Evolutionary conservation across 352 stramenopile species (phyloP).

Genomic region (Halophytophthora polymorphica): DNA sequence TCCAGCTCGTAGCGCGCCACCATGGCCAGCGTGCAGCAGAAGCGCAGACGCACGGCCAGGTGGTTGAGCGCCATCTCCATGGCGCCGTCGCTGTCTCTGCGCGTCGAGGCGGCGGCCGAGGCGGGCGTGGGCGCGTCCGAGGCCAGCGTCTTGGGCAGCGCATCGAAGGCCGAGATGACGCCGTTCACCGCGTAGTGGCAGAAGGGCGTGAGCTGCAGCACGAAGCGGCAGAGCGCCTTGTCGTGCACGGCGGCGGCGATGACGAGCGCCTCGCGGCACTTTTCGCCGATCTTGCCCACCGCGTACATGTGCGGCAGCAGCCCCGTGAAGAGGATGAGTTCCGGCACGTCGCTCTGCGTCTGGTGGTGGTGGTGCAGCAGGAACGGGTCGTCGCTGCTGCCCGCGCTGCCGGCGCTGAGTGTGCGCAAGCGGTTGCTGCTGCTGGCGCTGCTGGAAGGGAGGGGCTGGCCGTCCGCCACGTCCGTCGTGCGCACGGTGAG

Average conservation of each 20-base stretch:
- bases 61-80: constrained; percentile 54
- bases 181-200: constrained; percentile 86
- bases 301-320: constrained; percentile 86
- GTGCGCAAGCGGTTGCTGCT: constrained; percentile 7
- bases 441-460: background rate
- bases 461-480: constrained; percentile 9
- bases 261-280: constrained; percentile 79
- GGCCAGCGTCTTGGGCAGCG: constrained; percentile 64
- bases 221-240: constrained; percentile 71
- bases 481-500: constrained; percentile 50
- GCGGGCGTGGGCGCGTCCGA: constrained; percentile 19
- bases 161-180: constrained; percentile 79
- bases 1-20: constrained; percentile 70
- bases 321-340: constrained; percentile 81
- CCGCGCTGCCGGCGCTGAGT: background rate
- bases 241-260: constrained; percentile 79
- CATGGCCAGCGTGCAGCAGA: constrained; percentile 84
- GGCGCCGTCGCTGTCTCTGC: constrained; percentile 22
- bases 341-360: constrained; percentile 53
- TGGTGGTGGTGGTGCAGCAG: constrained; percentile 34
- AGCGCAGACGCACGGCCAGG: constrained; percentile 66
- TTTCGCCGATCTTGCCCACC: constrained; percentile 72
- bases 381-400: constrained; percentile 26
- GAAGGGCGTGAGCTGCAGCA: constrained; percentile 84
- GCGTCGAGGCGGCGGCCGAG: constrained; percentile 11